Evolutionary conservation across 352 stramenopile genomes (phyloP), one percentile per base, ranked within the genome.

Genomic region (Phytopythium vexans): DNA sequence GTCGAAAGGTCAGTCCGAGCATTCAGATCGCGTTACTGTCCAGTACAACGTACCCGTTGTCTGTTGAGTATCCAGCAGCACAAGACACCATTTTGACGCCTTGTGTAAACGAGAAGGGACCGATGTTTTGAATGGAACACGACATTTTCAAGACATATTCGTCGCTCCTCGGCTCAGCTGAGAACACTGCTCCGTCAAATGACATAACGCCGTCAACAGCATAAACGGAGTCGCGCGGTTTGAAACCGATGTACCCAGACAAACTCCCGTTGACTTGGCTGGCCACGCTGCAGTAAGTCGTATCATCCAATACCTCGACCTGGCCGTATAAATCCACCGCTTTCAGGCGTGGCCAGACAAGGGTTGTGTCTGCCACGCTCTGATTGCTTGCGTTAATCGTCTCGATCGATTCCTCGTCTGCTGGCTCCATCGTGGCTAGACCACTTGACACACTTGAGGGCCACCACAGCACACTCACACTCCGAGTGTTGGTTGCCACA

Each of bases 381-480:
- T 52, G 31, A 14, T 69, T 68, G 0, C 57, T 54, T 0, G 58
- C 16, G 0, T 71, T 39, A 10, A 87, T 56, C 3, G 44, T 36
- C 1, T 68, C 53, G 50, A 82, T 78, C 0, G 74, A 78, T n/a
- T 82, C 74, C 39, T 86, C 72, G 32, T 87, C 76, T 0, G 66
- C 50, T 4, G 49, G 57, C 41, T 88, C 69, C 16, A 89, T 50
- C 0, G 68, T 60, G 6, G 43, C 8, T 0, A 85, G 49, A 0
- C 74, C 74, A 48, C 66, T 83, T 1, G 63, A 77, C 10, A 82
- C 62, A 9, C 66, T 75, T 0, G 43, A 33, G 8, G 78, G 78
- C 78, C 78, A 89, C 78, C 78, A 89, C 48, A 80, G 56, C 5
- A 81, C 60, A 7, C 70, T 53, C 4, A 87, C 74, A 10, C 73